phyloP scores from a whole-genome alignment of 148 eudicot genomes.

The Camellia lanceoleosa region DNA sequence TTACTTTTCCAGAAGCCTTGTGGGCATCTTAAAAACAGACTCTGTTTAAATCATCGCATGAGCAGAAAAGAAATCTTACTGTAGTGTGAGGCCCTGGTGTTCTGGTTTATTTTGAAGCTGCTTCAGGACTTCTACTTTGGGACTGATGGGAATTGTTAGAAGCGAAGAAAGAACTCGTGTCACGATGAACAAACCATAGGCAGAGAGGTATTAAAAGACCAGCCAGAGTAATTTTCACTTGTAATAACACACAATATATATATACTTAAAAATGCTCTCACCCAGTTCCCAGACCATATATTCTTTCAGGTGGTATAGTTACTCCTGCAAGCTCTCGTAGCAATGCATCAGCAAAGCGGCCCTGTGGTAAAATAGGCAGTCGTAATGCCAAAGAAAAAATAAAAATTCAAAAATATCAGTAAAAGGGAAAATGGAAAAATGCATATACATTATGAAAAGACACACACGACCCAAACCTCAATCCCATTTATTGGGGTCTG shows the following conservation, averaged over 20 bases:
- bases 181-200: background rate
- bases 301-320: conserved; percentile 80
- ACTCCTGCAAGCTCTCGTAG: conserved; percentile 89
- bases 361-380: conserved; percentile 31
- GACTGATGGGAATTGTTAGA: conserved; percentile 42
- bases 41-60: background rate
- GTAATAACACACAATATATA: background rate
- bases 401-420: background rate
- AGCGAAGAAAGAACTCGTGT: background rate
- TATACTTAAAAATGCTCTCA: conserved; percentile 25
- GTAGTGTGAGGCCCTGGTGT: conserved; percentile 76
- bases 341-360: conserved; percentile 92
- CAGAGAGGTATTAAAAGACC: background rate
- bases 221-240: conserved; percentile 4
- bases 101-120: conserved; percentile 86
- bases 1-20: background rate
- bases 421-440: background rate
- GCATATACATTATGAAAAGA: background rate
- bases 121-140: conserved; percentile 93
- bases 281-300: conserved; percentile 95
- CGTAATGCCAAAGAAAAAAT: conserved; percentile 5
- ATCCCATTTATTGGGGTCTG: background rate
- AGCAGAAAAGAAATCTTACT: conserved; percentile 51
- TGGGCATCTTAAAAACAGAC: background rate
- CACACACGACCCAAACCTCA: conserved; percentile 6